Conservation (phyloP, 2,329 filamentous ascomycete species). For the Rutstroemia sp. region DNA sequence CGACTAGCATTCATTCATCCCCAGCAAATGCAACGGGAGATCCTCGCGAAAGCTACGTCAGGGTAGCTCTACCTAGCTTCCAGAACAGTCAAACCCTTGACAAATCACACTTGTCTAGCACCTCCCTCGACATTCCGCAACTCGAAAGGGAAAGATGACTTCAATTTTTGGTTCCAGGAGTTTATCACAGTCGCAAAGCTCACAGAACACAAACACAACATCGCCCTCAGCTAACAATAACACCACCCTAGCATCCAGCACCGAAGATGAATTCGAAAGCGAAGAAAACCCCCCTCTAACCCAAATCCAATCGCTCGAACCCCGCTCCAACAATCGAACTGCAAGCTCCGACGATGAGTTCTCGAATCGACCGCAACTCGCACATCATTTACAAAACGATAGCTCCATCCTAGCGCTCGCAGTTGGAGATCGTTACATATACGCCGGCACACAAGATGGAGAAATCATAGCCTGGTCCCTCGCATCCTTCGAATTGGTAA, state of each 20-base stretch:
- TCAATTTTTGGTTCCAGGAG: slow-evolving; percentile 7
- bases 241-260: neutral
- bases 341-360: slow-evolving; percentile 14
- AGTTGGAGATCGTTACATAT: slow-evolving; percentile 74
- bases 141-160: neutral
- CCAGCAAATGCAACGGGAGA: no score
- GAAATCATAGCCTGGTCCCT: slow-evolving; percentile 91
- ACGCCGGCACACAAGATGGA: slow-evolving; percentile 86
- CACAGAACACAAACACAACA: neutral
- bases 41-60: no score
- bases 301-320: neutral
- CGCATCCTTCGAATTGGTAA: slow-evolving; percentile 73
- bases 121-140: neutral
- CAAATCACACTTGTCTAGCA: neutral
- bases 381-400: slow-evolving; percentile 69
- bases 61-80: no score
- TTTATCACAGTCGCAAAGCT: neutral
- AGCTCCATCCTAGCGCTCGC: slow-evolving; percentile 78
- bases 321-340: neutral
- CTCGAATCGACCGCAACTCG: slow-evolving; percentile 46
- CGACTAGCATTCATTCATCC: no score
- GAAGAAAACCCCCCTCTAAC: neutral
- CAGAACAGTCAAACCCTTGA: neutral
- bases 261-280: neutral
- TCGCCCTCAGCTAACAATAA: neutral